A percentile compares a stretch with the other conserved stretches of the same genome.
These are phyloP conservation scores for Saussurea involucrata DNA, from an alignment of 129 eudicot species.

Conservation along the genomic window DNA sequence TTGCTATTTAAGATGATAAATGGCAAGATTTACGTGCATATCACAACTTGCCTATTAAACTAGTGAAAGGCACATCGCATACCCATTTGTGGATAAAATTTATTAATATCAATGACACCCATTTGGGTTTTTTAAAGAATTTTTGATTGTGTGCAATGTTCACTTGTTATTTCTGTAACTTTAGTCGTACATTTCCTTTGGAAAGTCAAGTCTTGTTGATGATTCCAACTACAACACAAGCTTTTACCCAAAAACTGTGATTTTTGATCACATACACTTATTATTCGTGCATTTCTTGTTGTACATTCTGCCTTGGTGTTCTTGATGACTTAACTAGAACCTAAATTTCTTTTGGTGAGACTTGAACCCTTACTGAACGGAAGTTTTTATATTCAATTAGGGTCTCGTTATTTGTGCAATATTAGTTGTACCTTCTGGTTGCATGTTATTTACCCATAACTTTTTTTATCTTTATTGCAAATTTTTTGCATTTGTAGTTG, in stretches of 20 bases:
- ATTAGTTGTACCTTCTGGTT: not conserved
- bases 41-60: slow-evolving; percentile 21
- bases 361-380: not conserved
- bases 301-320: too few relatives aligned
- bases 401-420: slow-evolving; percentile 1
- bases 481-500: not conserved
- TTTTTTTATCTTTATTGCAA: slow-evolving; percentile 7
- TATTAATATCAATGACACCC: not conserved
- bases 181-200: not conserved
- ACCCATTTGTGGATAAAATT: slow-evolving; percentile 11
- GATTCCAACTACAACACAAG: not conserved
- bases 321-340: too few relatives aligned
- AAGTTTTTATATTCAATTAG: not conserved
- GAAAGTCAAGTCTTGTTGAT: too few relatives aligned
- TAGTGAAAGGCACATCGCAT: slow-evolving; percentile 13
- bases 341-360: too few relatives aligned
- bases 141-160: not conserved
- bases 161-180: not conserved
- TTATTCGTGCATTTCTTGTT: too few relatives aligned
- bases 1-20: not conserved
- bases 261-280: too few relatives aligned
- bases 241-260: not conserved
- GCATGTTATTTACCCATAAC: slow-evolving; percentile 9
- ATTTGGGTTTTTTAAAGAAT: too few relatives aligned
- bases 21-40: slow-evolving; percentile 16